These are phyloP conservation scores for Kluyveromyces siamensis DNA, from an alignment of 805 yeast species.

Conservation along the genomic window DNA sequence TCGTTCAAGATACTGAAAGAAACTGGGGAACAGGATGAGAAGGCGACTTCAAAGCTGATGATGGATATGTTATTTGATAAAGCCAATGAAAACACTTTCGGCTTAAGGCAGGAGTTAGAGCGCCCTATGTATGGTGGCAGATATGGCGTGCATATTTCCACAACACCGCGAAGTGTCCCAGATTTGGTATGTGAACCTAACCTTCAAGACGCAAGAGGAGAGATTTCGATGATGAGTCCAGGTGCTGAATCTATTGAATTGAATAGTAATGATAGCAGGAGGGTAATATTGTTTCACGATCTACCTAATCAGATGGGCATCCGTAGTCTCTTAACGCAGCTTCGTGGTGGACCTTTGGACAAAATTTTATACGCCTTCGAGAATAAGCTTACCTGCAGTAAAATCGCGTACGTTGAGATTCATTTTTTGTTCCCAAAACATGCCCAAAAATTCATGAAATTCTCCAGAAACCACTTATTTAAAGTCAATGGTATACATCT, in stretches of 20 bases:
- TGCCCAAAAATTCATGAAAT: conserved; percentile 47
- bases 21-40: not conserved
- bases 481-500: conserved; percentile 48
- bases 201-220: conserved; percentile 1
- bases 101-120: not conserved
- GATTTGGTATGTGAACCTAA: conserved; percentile 1
- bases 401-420: conserved; percentile 30
- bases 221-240: conserved; percentile 1
- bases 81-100: not conserved
- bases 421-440: conserved; percentile 43
- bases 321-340: conserved; percentile 41
- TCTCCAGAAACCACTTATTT: conserved; percentile 44
- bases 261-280: not conserved
- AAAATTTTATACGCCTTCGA: conserved; percentile 22
- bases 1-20: not conserved
- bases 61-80: conserved; percentile 3
- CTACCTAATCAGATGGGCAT: conserved; percentile 39
- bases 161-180: conserved; percentile 2
- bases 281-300: conserved; percentile 12
- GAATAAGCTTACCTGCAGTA: not conserved
- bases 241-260: not conserved
- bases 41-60: not conserved
- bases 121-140: not conserved
- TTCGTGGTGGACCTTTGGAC: conserved; percentile 66
- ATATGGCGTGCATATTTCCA: conserved; percentile 2